Percentiles rank a stretch among this genome's conserved stretches.
Evolutionary conservation across 75 land plant species (phyloP).

Genomic region (Pinus taeda): DNA sequence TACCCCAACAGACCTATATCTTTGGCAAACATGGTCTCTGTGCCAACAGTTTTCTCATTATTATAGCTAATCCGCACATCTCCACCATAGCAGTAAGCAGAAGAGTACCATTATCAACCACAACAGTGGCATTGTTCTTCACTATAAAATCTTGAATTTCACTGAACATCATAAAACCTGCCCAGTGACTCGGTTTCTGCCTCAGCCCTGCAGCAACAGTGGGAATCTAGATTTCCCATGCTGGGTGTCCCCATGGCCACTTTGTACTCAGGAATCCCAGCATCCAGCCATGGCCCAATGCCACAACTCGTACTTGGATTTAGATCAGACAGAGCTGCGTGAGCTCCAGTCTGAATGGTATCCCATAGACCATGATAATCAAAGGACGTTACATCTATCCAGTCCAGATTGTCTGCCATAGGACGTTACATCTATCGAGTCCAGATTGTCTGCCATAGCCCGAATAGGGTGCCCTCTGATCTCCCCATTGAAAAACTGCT

Average conservation of each 20-base stretch:
- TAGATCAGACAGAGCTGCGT: slow-evolving; percentile 42
- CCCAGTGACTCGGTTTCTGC: slow-evolving; percentile 18
- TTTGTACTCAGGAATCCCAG: slow-evolving; percentile 31
- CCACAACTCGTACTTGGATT: slow-evolving; percentile 37
- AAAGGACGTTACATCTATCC: slow-evolving; percentile 26
- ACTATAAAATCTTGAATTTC: slow-evolving; percentile 17
- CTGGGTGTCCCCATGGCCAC: slow-evolving; percentile 41
- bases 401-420: slow-evolving; percentile 19
- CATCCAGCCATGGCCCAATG: slow-evolving; percentile 42
- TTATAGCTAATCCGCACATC: slow-evolving; percentile 44
- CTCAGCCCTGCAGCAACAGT: slow-evolving; percentile 21
- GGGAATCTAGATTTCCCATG: slow-evolving; percentile 49
- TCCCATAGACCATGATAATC: slow-evolving; percentile 49
- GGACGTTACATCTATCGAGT: slow-evolving; percentile 21
- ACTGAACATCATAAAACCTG: slow-evolving; percentile 15
- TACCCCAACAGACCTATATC: slow-evolving; percentile 28
- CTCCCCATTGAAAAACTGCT: slow-evolving; percentile 12
- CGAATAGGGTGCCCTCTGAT: slow-evolving; percentile 28
- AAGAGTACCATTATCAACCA: slow-evolving; percentile 25
- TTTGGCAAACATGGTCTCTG: slow-evolving; percentile 28
- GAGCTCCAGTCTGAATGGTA: slow-evolving; percentile 16
- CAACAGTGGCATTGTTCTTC: slow-evolving; percentile 14
- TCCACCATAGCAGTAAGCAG: slow-evolving; percentile 26
- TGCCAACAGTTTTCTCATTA: slow-evolving; percentile 21
- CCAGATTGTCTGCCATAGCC: slow-evolving; percentile 17